Base-by-base conservation (phyloP, 768 basidiomycete species). In the Erythrobasidium yunnanense region DNA sequence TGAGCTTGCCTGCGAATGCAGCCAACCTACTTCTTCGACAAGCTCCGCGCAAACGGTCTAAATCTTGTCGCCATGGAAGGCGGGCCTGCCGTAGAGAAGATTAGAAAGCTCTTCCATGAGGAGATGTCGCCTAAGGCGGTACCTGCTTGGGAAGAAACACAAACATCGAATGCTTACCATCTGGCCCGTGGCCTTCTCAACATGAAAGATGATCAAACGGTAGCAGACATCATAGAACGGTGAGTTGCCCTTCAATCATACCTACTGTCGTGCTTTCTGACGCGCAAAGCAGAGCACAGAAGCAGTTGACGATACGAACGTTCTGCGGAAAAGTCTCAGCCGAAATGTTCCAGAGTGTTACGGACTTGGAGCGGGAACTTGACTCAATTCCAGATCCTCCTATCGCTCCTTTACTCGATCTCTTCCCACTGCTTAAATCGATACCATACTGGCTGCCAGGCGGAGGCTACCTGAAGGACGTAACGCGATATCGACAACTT, bases 61-160 rank as follows among this genome's bases (percentile, higher is more conserved):
- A 62, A 62, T 45, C 58, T 62, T 4, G 58, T 62, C 7, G 58
- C 58, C 18, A 62, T 62, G n/a, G 46, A 51, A 27, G 45, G 45
- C 5, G 47, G 58, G 25, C 11, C 6, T 22, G 20, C 6, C 25
- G 47, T 23, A 3, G 58, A 62, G 8, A 4, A 20, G 23, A 29
- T 62, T 5, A 4, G 45, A 4, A 25, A 49, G 45, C 58, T 62
- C 47, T 62, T 62, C 45, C 45, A 51, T 46, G 58, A 62, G 45
- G 45, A 62, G 45, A 62, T 62, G 58, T 20, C 47, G 18, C 46
- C 58, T 11, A 6, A 17, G 4, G 22, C 45, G 3, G 29, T 62
- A 22, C 4, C 46, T 22, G 13, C 11, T 8, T 62, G 23, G 5
- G 25, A 51, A 27, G 5, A 6, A 15, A 8, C 30, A 11, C 58